Percentiles rank a stretch among this genome's conserved stretches.
Conservation (phyloP, 2,329 filamentous ascomycete genomes). For the Phialocephala sp. region DNA sequence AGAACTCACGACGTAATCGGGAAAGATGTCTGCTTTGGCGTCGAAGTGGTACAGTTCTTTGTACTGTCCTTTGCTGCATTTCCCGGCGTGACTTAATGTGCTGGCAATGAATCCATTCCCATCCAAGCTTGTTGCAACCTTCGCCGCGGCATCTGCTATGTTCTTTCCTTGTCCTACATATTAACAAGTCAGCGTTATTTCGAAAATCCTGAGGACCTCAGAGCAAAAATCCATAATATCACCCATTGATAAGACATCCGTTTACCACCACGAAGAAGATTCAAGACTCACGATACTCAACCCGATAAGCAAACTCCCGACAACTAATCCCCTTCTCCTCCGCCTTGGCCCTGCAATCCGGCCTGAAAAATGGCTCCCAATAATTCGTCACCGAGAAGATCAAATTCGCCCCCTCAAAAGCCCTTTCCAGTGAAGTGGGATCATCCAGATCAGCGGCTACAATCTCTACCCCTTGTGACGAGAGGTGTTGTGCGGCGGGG, state of each 20-base stretch:
- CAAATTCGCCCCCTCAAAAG: slow-evolving; percentile 52
- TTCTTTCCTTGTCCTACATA: slow-evolving; percentile 55
- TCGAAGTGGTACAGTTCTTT: slow-evolving; percentile 60
- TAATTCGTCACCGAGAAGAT: slow-evolving; percentile 64
- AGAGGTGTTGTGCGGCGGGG: slow-evolving; percentile 45
- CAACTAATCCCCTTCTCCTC: slow-evolving; percentile 13
- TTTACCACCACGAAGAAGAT: no score
- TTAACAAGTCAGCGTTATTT: no score
- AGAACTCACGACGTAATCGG: slow-evolving; percentile 14
- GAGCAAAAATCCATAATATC: no score
- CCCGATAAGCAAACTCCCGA: slow-evolving; percentile 53
- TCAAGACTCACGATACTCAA: slow-evolving; percentile 47
- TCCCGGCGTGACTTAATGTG: slow-evolving; percentile 53
- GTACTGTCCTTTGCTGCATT: slow-evolving; percentile 52
- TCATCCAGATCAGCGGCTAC: slow-evolving; percentile 52
- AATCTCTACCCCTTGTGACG: slow-evolving; percentile 48
- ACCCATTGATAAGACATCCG: no score
- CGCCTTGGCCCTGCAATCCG: slow-evolving; percentile 14
- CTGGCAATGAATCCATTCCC: slow-evolving; percentile 50
- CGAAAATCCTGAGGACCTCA: no score
- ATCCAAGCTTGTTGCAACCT: slow-evolving; percentile 48
- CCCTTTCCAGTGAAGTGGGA: slow-evolving; percentile 44
- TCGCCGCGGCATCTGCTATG: slow-evolving; percentile 58
- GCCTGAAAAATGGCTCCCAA: slow-evolving; percentile 40
- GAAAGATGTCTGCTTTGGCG: slow-evolving; percentile 54